Base-by-base conservation (phyloP, 2,329 filamentous ascomycete genomes). In the Trichoderma sp. region DNA sequence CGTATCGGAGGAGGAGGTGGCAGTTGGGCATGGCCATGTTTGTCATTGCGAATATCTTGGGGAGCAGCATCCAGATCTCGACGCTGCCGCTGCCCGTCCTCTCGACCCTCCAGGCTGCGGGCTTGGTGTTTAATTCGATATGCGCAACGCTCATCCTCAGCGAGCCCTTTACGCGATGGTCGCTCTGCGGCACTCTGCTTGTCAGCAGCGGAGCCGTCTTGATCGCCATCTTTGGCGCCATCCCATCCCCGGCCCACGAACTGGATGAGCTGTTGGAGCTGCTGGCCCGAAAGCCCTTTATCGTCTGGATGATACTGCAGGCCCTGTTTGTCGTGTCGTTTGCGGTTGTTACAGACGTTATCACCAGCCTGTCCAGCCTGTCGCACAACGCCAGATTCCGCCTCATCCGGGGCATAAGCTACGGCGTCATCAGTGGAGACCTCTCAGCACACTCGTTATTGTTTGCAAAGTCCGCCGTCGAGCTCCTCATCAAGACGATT, bases 21-120 rank as follows among this genome's bases (percentile, higher is more conserved):
- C 95, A 97, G 86, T 83, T 96, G 70, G 95, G 95, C 68, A 98
- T 99, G 94, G 88, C 89, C 76, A 95, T 99, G 89, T 99, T 99
- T 80, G 89, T 99, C 72, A 84, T 97, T 72, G 92, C 95, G 70
- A 99, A 99, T 78, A 86, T 99, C 67, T 85, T 98, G 66, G 95
- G 95, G 69, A 97, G 94, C 81, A 94, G 93, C 42, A 95, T 99
- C 68, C 95, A 99, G 80, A 98, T 99, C 77, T 97, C 95, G 34
- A 97, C 94, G 1, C 84, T 99, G 53, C 95, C 95, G 17, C 84
- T 99, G 25, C 95, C 95, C 22, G 93, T 99, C 6, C 87, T 99
- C 37, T 98, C 94, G 67, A 97, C 95, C 1, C 84, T 99, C 42
- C 95, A 99, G 81, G 94, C 94, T 19, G 97, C 94, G 4, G 95